Evolutionary conservation across 1,139 yeast species (phyloP), one percentile per base, ranked within the genome.

Genomic region (Suhomyces ambrosiae): DNA sequence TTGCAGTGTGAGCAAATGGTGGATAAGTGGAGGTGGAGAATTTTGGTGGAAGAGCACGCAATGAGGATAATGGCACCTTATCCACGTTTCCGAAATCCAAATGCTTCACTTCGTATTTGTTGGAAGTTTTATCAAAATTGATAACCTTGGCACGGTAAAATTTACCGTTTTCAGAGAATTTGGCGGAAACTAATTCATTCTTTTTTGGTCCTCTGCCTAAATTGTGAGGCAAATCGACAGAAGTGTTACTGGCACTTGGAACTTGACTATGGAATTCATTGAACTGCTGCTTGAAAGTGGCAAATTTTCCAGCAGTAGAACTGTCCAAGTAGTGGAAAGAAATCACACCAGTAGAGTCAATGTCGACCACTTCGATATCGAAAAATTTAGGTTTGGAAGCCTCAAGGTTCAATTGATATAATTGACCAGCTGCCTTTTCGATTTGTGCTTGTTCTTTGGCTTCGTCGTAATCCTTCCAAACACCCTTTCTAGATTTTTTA

Each of bases 71-170:
- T 11, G 76, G 52, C 17, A 80, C 79, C 33, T 59, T 57, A 48
- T 79, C 84, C 30, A 68, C 54, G 37, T 78, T 77, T 33, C 92
- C 92, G 47, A 78, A 79, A 56, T 85, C 94, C 41, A 83, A 59
- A 46, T 81, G 82, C 49, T 74, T 72, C 15, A 84, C 81, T 33
- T 74, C 73, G 48, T 63, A 79, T 42, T 64, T 64, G 40, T 63
- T 62, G 21, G 72, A 53, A 7, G 71, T 49, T 46, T 73, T 73
- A 48, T 83, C 86, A 44, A 68, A 68, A 11, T 68, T 61, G 11
- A 73, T 41, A 30, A 85, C 77, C 45, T 63, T 71, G 12, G 82
- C 90, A 55, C 90, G 77, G 60, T 77, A 79, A 56, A 59, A 82
- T 51, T 74, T 76, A 24, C 76, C 74, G 49, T 76, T 76, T 31